Base-by-base conservation (phyloP, 2,329 filamentous ascomycete species). In the Cordyceps tenuipes region DNA sequence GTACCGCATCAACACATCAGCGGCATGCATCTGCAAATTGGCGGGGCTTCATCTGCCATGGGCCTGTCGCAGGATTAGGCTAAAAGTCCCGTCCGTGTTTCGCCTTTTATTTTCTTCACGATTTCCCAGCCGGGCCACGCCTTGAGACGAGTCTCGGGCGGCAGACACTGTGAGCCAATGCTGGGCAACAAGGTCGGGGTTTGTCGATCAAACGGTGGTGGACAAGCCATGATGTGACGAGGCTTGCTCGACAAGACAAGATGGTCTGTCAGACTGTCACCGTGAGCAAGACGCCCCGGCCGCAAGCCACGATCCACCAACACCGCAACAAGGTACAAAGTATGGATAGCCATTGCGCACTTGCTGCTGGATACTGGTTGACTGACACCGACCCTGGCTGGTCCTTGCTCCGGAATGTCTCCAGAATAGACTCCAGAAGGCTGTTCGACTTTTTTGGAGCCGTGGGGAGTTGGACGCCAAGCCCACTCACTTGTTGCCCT, bases 21-120 rank as follows among this genome's bases (percentile, higher is more conserved):
- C 54, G 15, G 31, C 54, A 43, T 58, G 56, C 56, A 58, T 58
- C 46, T 58, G 21, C 31, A 57, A 58, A 58, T 21, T 56, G 46
- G 56, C 56, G 56, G 56, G 56, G 56, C 56, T 44, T 56, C 43
- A 44, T 44, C 56, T 31, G 19, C 34, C 56, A 31, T 51, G 46
- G 56, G 34, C 26, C 46, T 58, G 56, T 58, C 34, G 34, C 56
- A 58, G 56, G 47, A 58, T n/a, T 58, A 47, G 47, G 46, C 26
- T 26, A 39, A 50, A 50, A 44, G 36, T 50, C 56, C 56, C 49
- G 56, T 36, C 44, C 36, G 56, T 58, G 56, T 58, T 58, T 58
- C 56, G 56, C 47, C 12, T 57, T 23, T 19, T 57, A n/a, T 44
- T 34, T 57, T 39, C 43, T 47, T 7, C 36, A 43, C 29, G 53